Conservation (phyloP, 176 grass and related monocot species). For the Elaeis guineensis region DNA sequence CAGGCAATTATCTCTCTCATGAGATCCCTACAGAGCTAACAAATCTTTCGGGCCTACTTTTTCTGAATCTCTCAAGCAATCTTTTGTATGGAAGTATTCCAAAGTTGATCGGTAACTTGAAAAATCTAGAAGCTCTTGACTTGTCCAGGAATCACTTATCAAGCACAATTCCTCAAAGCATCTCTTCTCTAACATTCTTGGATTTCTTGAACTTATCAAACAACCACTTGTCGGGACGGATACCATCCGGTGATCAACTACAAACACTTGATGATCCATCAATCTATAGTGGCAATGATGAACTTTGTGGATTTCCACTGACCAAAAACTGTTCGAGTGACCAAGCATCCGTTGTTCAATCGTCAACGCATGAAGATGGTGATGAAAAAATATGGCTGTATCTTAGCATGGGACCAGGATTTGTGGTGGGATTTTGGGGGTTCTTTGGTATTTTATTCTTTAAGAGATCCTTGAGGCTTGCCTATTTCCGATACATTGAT, state of each 20-base stretch:
- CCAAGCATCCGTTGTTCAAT: background rate
- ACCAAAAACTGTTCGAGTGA: slow-evolving; percentile 14
- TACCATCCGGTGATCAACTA: slow-evolving; percentile 44
- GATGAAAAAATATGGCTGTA: slow-evolving; percentile 31
- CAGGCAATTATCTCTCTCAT: slow-evolving; percentile 27
- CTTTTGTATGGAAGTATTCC: slow-evolving; percentile 35
- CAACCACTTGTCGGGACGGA: slow-evolving; percentile 43
- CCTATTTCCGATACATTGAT: slow-evolving; percentile 37
- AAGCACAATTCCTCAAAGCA: slow-evolving; percentile 39
- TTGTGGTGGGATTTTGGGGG: slow-evolving; percentile 56
- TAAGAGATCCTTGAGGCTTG: slow-evolving; percentile 15
- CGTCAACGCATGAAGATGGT: background rate
- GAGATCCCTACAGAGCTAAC: slow-evolving; percentile 48
- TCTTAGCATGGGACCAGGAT: slow-evolving; percentile 33
- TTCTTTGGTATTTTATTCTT: slow-evolving; percentile 46
- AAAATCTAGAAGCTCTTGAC: slow-evolving; percentile 41
- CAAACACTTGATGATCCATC: slow-evolving; percentile 40
- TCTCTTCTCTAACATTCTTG: slow-evolving; percentile 11
- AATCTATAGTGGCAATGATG: slow-evolving; percentile 41
- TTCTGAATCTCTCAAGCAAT: slow-evolving; percentile 65
- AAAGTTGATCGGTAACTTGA: slow-evolving; percentile 24
- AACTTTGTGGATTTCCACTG: slow-evolving; percentile 49
- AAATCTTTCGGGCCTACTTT: slow-evolving; percentile 34
- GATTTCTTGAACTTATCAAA: slow-evolving; percentile 40
- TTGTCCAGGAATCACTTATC: slow-evolving; percentile 39